Conservation (phyloP, 441 rosid species). For the Populus hybrid region DNA sequence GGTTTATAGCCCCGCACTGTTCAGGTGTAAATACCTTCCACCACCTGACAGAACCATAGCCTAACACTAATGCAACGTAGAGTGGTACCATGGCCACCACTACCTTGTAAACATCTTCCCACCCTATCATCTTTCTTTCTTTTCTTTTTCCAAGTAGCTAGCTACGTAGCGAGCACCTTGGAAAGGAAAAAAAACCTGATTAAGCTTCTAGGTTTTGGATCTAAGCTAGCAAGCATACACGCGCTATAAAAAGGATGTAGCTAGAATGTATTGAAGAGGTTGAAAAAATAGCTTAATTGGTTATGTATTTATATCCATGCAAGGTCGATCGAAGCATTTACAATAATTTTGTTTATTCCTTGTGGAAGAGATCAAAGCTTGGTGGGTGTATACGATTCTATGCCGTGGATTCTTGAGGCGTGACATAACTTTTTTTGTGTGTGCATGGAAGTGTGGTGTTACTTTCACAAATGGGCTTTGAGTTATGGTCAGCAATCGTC, state of each 20-base stretch:
- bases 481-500: constrained; percentile 13
- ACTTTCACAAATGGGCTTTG: constrained; percentile 32
- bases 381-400: constrained; percentile 36
- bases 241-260: too few relatives aligned
- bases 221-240: too few relatives aligned
- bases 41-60: constrained; percentile 91
- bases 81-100: constrained; percentile 79
- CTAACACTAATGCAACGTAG: constrained; percentile 71
- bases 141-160: too few relatives aligned
- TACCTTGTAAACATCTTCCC: constrained; percentile 79
- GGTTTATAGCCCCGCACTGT: constrained; percentile 74
- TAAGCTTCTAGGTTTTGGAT: too few relatives aligned
- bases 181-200: too few relatives aligned
- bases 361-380: not conserved
- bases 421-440: not conserved
- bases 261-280: too few relatives aligned
- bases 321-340: too few relatives aligned
- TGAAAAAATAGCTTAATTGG: too few relatives aligned
- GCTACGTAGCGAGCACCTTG: too few relatives aligned
- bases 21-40: constrained; percentile 75
- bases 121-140: constrained; percentile 59
- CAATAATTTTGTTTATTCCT: too few relatives aligned
- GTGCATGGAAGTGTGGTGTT: constrained; percentile 29
- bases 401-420: constrained; percentile 30
- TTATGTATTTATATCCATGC: too few relatives aligned